Conservation (phyloP, 2,329 filamentous ascomycete species). For the Cordyceps tenuipes region DNA sequence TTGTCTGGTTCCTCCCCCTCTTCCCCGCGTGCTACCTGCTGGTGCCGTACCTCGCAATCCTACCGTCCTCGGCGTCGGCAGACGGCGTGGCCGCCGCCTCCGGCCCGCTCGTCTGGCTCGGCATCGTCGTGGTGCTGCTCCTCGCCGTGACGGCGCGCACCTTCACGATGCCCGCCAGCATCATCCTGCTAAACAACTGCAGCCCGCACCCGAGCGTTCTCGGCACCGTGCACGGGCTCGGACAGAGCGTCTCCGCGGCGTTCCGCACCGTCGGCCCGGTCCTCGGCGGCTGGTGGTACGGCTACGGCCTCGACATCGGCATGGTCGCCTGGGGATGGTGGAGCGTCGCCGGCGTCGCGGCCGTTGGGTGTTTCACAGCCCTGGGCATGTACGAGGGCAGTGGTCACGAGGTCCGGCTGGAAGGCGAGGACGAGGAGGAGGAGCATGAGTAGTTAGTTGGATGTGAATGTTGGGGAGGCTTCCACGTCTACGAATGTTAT, state of each 20-base stretch:
- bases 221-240: slow-evolving; percentile 48
- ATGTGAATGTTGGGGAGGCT: neutral
- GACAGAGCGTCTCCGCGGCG: slow-evolving; percentile 40
- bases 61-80: slow-evolving; percentile 43
- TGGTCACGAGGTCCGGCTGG: slow-evolving; percentile 50
- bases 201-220: slow-evolving; percentile 50
- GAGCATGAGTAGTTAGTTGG: neutral
- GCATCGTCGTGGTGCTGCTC: slow-evolving; percentile 52
- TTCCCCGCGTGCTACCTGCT: slow-evolving; percentile 61
- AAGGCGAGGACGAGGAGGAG: slow-evolving; percentile 36
- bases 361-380: slow-evolving; percentile 48
- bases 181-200: slow-evolving; percentile 53
- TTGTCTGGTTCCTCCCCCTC: slow-evolving; percentile 54
- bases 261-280: slow-evolving; percentile 44
- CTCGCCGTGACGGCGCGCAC: slow-evolving; percentile 67
- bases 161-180: slow-evolving; percentile 52
- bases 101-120: slow-evolving; percentile 48
- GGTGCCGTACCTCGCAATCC: slow-evolving; percentile 57
- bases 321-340: slow-evolving; percentile 42
- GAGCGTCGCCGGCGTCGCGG: slow-evolving; percentile 40
- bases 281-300: slow-evolving; percentile 41
- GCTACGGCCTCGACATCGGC: slow-evolving; percentile 35
- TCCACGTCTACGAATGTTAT: neutral
- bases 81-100: slow-evolving; percentile 30
- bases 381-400: slow-evolving; percentile 57